A percentile compares a stretch with the other conserved stretches of the same genome.
phyloP scores from a whole-genome alignment of 2,329 filamentous ascomycete genomes.

The Neospermospora avenae region DNA sequence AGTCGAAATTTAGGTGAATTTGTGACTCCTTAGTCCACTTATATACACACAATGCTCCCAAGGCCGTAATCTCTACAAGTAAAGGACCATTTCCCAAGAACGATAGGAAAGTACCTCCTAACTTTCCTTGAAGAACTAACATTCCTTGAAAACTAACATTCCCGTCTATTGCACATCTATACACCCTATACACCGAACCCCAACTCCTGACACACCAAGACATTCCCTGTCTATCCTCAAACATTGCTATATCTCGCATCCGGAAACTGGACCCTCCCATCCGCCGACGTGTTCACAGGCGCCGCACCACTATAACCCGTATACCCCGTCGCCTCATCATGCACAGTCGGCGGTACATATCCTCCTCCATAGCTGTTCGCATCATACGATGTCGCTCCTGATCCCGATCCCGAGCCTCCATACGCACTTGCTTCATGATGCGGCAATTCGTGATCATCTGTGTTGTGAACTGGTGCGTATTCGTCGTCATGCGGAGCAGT shows the following conservation, averaged over 20 bases:
- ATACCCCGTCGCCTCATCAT: conserved; percentile 40
- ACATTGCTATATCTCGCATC: conserved; percentile 51
- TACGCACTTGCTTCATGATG: conserved; percentile 16
- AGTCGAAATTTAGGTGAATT: too few species aligned
- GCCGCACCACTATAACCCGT: conserved; percentile 45
- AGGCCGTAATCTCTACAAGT: too few species aligned
- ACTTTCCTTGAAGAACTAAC: too few species aligned
- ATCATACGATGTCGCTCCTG: conserved; percentile 18
- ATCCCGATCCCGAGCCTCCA: conserved; percentile 5
- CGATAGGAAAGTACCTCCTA: too few species aligned
- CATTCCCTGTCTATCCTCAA: neutral
- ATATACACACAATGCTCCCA: too few species aligned
- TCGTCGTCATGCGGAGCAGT: conserved; percentile 66
- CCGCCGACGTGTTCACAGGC: conserved; percentile 36
- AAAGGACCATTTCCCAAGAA: too few species aligned
- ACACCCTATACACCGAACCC: conserved; percentile 7
- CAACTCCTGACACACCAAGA: neutral
- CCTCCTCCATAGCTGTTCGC: conserved; percentile 21
- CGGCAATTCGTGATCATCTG: conserved; percentile 25
- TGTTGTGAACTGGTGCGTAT: conserved; percentile 58
- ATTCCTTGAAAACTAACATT: too few species aligned
- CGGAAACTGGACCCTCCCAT: conserved; percentile 47
- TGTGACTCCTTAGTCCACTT: too few species aligned
- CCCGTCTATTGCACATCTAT: conserved; percentile 14
- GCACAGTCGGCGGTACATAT: conserved; percentile 35